Percentiles rank a stretch among this genome's conserved stretches.
phyloP scores from a whole-genome alignment of 169 alveolate genomes.

The Plasmodium chabaudi region DNA sequence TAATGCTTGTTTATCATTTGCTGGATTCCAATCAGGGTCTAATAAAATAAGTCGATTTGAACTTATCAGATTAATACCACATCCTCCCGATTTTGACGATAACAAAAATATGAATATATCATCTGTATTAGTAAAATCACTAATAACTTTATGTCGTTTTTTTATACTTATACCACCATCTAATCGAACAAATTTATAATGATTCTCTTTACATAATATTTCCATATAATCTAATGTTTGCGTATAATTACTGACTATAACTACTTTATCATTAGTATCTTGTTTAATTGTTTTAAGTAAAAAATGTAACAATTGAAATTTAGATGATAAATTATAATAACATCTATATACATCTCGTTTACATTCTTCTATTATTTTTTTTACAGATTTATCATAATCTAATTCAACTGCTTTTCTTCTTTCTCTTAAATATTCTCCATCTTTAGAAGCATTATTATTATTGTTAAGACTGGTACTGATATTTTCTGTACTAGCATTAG shows the following conservation, averaged over 20 bases:
- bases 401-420: conserved; percentile 26
- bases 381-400: conserved; percentile 63
- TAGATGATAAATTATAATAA: conserved; percentile 77
- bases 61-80: conserved; percentile 98
- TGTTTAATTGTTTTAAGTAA: conserved; percentile 84
- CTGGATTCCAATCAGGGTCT: conserved; percentile 99
- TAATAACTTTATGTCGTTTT: conserved; percentile 90
- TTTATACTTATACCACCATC: conserved; percentile 92
- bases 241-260: conserved; percentile 93
- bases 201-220: conserved; percentile 87
- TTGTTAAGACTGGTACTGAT: too few relatives aligned
- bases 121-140: conserved; percentile 84
- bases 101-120: conserved; percentile 93
- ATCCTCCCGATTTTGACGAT: conserved; percentile 98
- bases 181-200: conserved; percentile 89
- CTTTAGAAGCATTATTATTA: too few relatives aligned
- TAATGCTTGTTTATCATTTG: conserved; percentile 97
- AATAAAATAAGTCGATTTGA: conserved; percentile 96
- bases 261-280: conserved; percentile 90
- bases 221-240: conserved; percentile 93
- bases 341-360: conserved; percentile 22
- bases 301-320: conserved; percentile 78
- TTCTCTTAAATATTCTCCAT: not conserved
- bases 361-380: conserved; percentile 55
- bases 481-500: not conserved